Evolutionary conservation across 345 rosid genomes (phyloP), one percentile per base, ranked within the genome.

Genomic region (Euphorbia pulcherrima): DNA sequence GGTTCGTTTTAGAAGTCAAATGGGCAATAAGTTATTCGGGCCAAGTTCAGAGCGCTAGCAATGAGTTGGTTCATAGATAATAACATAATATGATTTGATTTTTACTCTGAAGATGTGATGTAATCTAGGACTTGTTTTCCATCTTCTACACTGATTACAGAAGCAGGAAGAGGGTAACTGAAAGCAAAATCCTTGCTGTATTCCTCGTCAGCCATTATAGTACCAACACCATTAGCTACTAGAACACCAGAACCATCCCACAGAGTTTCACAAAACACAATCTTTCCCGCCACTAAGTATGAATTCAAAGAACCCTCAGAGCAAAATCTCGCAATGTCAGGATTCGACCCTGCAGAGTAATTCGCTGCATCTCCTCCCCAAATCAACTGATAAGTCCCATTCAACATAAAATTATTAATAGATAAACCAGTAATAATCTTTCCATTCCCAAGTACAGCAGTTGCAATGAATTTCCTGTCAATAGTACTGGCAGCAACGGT

Each of bases 361-460:
- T 80, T 80, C 1, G 71, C 78, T 23, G 79, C 84, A 69, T 72
- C 69, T 61, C 84, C 81, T 52, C 77, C 81, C 77, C 78, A 75
- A 18, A 81, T 44, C 59, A 81, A 68, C 5, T 76, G 78, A 46
- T 64, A 63, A 28, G 72, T 55, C 17, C 72, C 65, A 27, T 69
- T 61, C 53, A 69, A 65, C 23, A 70, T 18, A 39, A 69, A 73
- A 27, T 17, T 62, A 41, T 73, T 66, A 21, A 73, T 29, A 8
- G 74, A 68, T 8, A 52, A 27, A 18, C 71, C 81, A 33, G 35
- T 24, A 20, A 60, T 68, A 56, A 59, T 24, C 55, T 58, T 44
- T 44, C 84, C 84, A 41, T 78, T 78, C 9, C 86, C 86, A 40
- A 80, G 79, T 7, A 50, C 75, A 3, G 76, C 73, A 62, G 46